Conservation (phyloP, 2,329 filamentous ascomycete genomes). For the Aschersonia sp. region DNA sequence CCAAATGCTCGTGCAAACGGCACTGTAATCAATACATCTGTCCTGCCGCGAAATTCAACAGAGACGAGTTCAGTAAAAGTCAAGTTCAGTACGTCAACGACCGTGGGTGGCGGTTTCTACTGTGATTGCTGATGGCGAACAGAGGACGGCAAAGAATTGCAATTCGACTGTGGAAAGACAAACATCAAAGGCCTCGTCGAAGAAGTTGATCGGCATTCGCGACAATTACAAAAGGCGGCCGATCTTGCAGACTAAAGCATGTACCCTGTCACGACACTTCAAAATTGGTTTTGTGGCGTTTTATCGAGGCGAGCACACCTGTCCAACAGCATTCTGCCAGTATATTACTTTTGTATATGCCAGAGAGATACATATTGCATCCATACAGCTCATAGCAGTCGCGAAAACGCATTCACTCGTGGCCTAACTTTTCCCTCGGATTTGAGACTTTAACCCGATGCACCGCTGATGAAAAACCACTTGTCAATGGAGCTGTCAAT, state of each 20-base stretch:
- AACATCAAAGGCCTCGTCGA: conserved; percentile 76
- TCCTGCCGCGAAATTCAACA: conserved; percentile 56
- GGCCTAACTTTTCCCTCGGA: not conserved
- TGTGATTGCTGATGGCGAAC: conserved; percentile 10
- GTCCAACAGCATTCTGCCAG: conserved; percentile 5
- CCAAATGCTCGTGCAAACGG: conserved; percentile 57
- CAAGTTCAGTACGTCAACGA: conserved; percentile 63
- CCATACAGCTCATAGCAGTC: not conserved
- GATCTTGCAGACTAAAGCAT: conserved; percentile 44
- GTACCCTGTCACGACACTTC: not conserved
- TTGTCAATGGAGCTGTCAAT: conserved; percentile 98
- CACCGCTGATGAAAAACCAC: conserved; percentile 99
- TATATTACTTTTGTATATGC: conserved; percentile 15
- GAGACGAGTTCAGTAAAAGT: conserved; percentile 56
- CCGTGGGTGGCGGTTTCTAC: not conserved
- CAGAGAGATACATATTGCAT: conserved; percentile 11
- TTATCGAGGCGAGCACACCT: conserved; percentile 4
- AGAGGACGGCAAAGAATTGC: conserved; percentile 91
- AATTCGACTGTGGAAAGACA: conserved; percentile 64
- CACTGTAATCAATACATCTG: conserved; percentile 64
- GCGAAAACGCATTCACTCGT: too few species aligned
- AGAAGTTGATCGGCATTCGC: conserved; percentile 82
- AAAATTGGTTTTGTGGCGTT: conserved; percentile 3
- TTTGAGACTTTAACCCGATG: conserved; percentile 48
- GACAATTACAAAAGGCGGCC: conserved; percentile 66